Conservation (phyloP, 1,284 basidiomycete species). For the Fomitopsis pinicola region DNA sequence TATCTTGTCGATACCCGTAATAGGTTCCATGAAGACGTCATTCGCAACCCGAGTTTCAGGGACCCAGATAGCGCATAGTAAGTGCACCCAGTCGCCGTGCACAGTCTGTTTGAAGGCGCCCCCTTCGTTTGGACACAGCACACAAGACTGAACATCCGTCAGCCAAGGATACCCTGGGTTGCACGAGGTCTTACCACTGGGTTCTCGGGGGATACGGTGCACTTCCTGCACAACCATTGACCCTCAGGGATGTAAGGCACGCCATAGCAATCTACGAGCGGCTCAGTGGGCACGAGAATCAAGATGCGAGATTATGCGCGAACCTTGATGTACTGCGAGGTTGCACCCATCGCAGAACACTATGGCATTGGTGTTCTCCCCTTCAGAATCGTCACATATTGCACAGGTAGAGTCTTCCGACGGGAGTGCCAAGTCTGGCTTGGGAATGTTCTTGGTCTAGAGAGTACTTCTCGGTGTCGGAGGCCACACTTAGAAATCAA, state of each 20-base stretch:
- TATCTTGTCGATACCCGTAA: slow-evolving; percentile 87
- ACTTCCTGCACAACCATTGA: slow-evolving; percentile 98
- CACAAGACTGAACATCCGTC: slow-evolving; percentile 64
- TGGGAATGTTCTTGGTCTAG: slow-evolving; percentile 88
- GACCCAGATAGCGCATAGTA: slow-evolving; percentile 97
- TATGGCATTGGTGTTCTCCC: slow-evolving; percentile 98
- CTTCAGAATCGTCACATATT: slow-evolving; percentile 97
- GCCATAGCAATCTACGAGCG: slow-evolving; percentile 88
- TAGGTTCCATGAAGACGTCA: slow-evolving; percentile 97
- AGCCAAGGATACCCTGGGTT: background rate
- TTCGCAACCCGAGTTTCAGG: slow-evolving; percentile 95
- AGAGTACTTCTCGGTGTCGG: slow-evolving; percentile 1
- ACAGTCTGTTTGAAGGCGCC: slow-evolving; percentile 99
- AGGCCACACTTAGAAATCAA: background rate
- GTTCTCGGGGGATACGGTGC: slow-evolving; percentile 95
- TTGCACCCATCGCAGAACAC: slow-evolving; percentile 99
- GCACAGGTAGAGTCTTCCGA: slow-evolving; percentile 95
- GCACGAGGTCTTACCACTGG: slow-evolving; percentile 68
- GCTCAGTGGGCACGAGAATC: background rate
- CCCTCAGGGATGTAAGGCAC: slow-evolving; percentile 99
- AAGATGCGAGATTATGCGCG: background rate
- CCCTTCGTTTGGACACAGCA: slow-evolving; percentile 94
- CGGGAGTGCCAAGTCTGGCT: slow-evolving; percentile 77
- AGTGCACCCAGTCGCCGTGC: slow-evolving; percentile 92
- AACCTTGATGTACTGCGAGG: slow-evolving; percentile 96